These are phyloP conservation scores for Scedosporium apiospermum DNA, from an alignment of 2,329 filamentous ascomycete genomes.

Conservation along the genomic window DNA sequence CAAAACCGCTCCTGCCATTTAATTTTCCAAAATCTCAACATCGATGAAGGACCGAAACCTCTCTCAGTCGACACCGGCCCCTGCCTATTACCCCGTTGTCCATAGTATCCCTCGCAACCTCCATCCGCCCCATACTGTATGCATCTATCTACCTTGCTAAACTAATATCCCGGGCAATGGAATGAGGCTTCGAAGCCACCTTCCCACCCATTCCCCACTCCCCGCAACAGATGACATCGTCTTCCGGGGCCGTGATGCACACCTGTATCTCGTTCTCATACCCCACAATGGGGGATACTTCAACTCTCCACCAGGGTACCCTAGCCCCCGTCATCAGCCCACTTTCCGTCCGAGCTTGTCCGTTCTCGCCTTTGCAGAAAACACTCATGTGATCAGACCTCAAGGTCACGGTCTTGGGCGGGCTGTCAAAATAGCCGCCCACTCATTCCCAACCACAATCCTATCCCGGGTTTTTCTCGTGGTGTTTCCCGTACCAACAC, in stretches of 20 bases:
- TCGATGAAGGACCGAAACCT: too few relatives aligned
- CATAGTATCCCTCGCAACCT: constrained; percentile 11
- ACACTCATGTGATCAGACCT: constrained; percentile 15
- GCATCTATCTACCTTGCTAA: constrained; percentile 12
- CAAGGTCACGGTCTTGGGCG: constrained; percentile 16
- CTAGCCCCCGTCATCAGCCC: constrained; percentile 8
- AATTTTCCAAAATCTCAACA: too few relatives aligned
- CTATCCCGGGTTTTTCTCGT: constrained; percentile 18
- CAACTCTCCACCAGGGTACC: constrained; percentile 13
- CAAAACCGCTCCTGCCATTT: too few relatives aligned
- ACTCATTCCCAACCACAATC: constrained; percentile 14
- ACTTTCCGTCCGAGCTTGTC: constrained; percentile 13
- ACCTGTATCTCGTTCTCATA: constrained; percentile 13
- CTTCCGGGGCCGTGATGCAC: constrained; percentile 12
- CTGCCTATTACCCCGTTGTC: neutral
- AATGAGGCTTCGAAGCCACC: constrained; percentile 13
- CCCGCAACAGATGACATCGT: constrained; percentile 12
- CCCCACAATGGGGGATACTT: constrained; percentile 12
- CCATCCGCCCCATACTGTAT: constrained; percentile 12
- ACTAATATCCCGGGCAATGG: constrained; percentile 11
- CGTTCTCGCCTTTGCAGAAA: constrained; percentile 15
- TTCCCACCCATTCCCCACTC: constrained; percentile 15
- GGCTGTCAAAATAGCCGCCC: constrained; percentile 15
- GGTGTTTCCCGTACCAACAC: constrained; percentile 16
- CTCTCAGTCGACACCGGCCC: too few relatives aligned